Base-by-base conservation (phyloP, 78 protist genomes). In the Dictyostelium firmibasis region DNA sequence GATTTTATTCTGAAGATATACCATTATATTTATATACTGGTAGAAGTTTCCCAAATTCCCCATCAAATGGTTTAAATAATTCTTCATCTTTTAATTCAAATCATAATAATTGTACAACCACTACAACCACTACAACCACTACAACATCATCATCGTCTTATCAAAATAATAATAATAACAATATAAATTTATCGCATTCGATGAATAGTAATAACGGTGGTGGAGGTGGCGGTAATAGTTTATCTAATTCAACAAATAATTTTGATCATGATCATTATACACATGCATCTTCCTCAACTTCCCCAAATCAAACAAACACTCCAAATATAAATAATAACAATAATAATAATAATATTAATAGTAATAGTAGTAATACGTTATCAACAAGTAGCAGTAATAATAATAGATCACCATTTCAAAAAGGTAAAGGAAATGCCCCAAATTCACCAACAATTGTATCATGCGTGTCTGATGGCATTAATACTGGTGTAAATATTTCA, bases 351-450 rank as follows among this genome's bases (percentile, higher is more conserved):
- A 84, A 69, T 44, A 83, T n/a, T 13, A 84, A 69, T 41, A 57
- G 0, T 57, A 57, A 57, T 57, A 57, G 20, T 20, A 53, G 38
- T 35, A 36, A 60, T 13, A 50, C 57, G 23, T 41, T n/a, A 53
- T 25, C 57, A 18, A 5, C 83, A 33, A 29, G n/a, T 31, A 50
- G 13, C 33, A 41, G 13, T 41, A 41, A 23, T 31, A 23, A 13
- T 60, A 43, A 47, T 25, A 89, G 94, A 89, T 89, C 94, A 69
- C 94, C 94, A 47, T 89, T 89, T 35, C 94, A 89, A 70, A 89
- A 89, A 67, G 86, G 86, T 33, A 77, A 77, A n/a, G 67, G 41
- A 47, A 31, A 27, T n/a, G 72, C 94, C 6, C 94, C 94, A 31
- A 89, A 79, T 14, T 89, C 94, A 23, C 94, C 94, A 16, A 89